Evolutionary conservation across 345 rosid species (phyloP).

Genomic region (Toxicodendron radicans): DNA sequence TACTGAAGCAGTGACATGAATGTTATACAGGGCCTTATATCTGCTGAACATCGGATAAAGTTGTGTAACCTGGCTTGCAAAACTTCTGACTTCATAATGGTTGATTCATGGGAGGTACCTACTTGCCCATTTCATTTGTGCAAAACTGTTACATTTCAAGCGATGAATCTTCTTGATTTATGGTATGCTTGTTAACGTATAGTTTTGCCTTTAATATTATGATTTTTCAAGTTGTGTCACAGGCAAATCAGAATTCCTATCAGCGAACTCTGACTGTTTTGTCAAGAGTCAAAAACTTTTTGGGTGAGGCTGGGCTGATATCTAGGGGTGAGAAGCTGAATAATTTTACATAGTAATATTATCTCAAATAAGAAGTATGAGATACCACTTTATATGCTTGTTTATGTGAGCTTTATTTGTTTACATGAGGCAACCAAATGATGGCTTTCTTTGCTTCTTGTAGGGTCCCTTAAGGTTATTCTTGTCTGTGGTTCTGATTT

Average conservation of each 20-base stretch:
- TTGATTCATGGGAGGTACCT: slow-evolving; percentile 90
- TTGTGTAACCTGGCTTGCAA: slow-evolving; percentile 78
- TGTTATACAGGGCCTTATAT: slow-evolving; percentile 60
- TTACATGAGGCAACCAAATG: not conserved
- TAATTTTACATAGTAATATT: not conserved
- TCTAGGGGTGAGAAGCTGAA: slow-evolving; percentile 41
- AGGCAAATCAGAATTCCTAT: slow-evolving; percentile 73
- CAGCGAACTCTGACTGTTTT: slow-evolving; percentile 67
- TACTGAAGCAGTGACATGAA: slow-evolving; percentile 2
- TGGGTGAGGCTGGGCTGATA: slow-evolving; percentile 32
- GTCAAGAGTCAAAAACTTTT: slow-evolving; percentile 53
- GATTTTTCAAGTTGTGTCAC: slow-evolving; percentile 20
- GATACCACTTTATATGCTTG: not conserved
- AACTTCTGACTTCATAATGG: slow-evolving; percentile 84
- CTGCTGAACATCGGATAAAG: slow-evolving; percentile 64
- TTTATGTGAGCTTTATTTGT: not conserved
- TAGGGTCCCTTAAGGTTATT: slow-evolving; percentile 75
- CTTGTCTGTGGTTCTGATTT: slow-evolving; percentile 94
- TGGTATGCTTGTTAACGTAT: not conserved
- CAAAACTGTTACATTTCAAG: slow-evolving; percentile 4
- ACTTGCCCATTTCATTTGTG: slow-evolving; percentile 1
- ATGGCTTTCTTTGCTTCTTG: slow-evolving; percentile 16
- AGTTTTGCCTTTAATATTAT: not conserved
- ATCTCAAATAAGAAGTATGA: not conserved
- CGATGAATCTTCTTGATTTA: not conserved